Conservation (phyloP, 2,329 filamentous ascomycete genomes). For the Dactylellina haptotyla region DNA sequence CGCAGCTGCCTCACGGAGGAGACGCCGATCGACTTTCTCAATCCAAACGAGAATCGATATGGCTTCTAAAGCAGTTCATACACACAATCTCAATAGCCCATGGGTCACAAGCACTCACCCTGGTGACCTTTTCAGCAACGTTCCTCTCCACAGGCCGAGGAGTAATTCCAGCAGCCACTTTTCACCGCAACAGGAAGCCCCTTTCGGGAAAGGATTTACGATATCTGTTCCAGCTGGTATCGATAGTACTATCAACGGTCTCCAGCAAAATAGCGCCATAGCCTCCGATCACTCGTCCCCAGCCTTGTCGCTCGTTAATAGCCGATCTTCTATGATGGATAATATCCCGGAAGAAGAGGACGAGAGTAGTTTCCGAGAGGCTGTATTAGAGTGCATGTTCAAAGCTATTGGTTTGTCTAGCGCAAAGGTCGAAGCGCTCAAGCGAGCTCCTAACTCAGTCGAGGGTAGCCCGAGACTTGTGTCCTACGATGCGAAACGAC, state of each 20-base stretch:
- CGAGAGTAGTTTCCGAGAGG: constrained; percentile 86
- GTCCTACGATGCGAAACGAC: constrained; percentile 81
- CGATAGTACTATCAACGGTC: constrained; percentile 18
- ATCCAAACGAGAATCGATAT: constrained; percentile 72
- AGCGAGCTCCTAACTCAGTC: constrained; percentile 72
- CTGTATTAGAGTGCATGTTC: constrained; percentile 93
- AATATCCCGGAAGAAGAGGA: constrained; percentile 71
- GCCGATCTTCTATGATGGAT: constrained; percentile 28
- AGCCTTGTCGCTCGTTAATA: constrained; percentile 40
- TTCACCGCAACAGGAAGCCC: constrained; percentile 28
- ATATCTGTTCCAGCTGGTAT: constrained; percentile 18
- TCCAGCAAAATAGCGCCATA: not conserved
- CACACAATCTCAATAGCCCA: constrained; percentile 30
- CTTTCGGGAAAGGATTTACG: constrained; percentile 23
- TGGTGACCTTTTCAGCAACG: constrained; percentile 48
- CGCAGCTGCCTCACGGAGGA: constrained; percentile 67
- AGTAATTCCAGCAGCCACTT: constrained; percentile 43
- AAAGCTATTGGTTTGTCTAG: constrained; percentile 87
- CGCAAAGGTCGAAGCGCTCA: constrained; percentile 69
- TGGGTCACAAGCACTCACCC: constrained; percentile 45
- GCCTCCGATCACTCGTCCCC: constrained; percentile 12
- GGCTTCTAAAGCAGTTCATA: constrained; percentile 25
- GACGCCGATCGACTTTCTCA: constrained; percentile 71
- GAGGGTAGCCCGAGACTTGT: constrained; percentile 86
- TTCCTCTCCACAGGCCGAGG: constrained; percentile 37